Evolutionary conservation across 2,329 filamentous ascomycete species (phyloP), one percentile per base, ranked within the genome.

Genomic region (Pseudogymnoascus sp.): DNA sequence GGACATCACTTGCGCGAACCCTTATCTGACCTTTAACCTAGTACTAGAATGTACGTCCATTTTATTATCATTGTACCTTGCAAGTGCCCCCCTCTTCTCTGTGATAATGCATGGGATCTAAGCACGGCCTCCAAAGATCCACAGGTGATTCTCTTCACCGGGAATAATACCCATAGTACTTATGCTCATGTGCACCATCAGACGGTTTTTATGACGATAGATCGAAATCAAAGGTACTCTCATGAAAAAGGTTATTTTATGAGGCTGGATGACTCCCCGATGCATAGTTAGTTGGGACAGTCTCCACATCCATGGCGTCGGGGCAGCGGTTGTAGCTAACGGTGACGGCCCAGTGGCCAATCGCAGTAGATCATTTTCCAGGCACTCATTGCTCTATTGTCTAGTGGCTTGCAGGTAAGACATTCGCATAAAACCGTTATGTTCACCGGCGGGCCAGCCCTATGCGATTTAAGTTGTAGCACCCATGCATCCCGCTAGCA

Each of bases 141-240:
- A 9, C 45, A 52, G 45, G 26, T 52, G 45, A 52, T 52, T 52
- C 45, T 30, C 45, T 52, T 30, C 45, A 52, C 30, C 30, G 2
- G 15, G 26, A 30, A 52, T 30, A 13, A 52, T 52, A 18, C 15
- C 5, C 45, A 13, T 30, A 33, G 45, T 52, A 52, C 45, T 33
- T 52, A 18, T 52, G 45, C 45, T 52, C 45, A 52, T 52, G 45
- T 52, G 45, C 26, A 52, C 45, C 45, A 52, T 33, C 45, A 52
- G 45, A 52, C 45, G 45, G 26, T 28, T 52, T 52, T 52, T 52
- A 52, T 52, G 45, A 30, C 26, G 45, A 30, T 52, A 7, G 26
- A 52, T 52, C 21, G 26, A 19, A 18, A 52, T 52, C 21, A 15
- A 21, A 48, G 26, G 9, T 30, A 19, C 4, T 30, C 15, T 15